A percentile compares a stretch with the other conserved stretches of the same genome.
Conservation (phyloP, 2,329 filamentous ascomycete genomes). For the Talaromyces islandicus region DNA sequence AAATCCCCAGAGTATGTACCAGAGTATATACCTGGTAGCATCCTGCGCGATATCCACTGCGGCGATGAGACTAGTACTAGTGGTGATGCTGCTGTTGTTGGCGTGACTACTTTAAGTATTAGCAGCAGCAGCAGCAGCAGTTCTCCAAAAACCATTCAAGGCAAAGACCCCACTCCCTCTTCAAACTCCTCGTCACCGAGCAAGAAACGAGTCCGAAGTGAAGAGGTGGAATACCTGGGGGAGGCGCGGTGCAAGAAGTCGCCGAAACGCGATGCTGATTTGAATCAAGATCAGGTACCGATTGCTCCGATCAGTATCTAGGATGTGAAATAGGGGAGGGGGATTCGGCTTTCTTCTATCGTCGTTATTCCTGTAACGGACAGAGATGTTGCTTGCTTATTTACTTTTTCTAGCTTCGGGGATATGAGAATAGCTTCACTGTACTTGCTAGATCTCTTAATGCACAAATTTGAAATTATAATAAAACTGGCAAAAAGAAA, state of each 20-base stretch:
- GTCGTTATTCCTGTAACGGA: no score
- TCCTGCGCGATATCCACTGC: neutral
- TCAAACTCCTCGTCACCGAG: neutral
- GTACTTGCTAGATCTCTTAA: neutral
- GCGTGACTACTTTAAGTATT: neutral
- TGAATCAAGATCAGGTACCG: neutral
- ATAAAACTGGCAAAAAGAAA: no score
- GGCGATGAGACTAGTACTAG: neutral
- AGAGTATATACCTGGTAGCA: neutral
- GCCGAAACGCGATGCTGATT: neutral
- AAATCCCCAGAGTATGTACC: neutral
- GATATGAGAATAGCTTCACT: neutral
- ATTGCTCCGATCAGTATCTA: neutral
- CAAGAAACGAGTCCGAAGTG: neutral
- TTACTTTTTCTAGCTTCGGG: neutral
- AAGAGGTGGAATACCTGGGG: neutral
- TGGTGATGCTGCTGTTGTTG: no score
- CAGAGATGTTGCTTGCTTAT: neutral
- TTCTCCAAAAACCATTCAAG: neutral
- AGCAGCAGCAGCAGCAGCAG: neutral
- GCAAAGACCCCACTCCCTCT: no score
- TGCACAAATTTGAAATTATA: neutral
- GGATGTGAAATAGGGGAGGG: neutral
- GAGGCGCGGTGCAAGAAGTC: neutral
- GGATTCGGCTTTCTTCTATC: no score